These are phyloP conservation scores for Clitoria ternatea DNA, from an alignment of 306 rosid species.

Conservation along the genomic window DNA sequence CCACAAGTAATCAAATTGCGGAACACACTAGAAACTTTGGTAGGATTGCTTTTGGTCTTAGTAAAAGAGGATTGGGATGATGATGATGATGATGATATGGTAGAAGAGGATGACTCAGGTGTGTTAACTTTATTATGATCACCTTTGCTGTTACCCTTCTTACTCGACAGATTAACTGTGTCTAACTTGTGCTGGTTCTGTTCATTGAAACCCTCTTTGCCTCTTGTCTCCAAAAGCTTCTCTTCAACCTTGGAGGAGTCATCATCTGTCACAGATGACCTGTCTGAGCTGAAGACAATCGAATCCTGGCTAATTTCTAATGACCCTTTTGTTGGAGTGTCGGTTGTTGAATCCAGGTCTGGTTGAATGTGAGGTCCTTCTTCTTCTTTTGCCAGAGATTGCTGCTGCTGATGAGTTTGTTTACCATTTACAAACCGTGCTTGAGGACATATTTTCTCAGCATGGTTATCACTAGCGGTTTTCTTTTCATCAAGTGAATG, in stretches of 20 bases:
- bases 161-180: constrained; percentile 30
- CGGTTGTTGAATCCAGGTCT: constrained; percentile 7
- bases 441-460: constrained; percentile 21
- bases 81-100: constrained; percentile 36
- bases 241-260: constrained; percentile 48
- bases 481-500: constrained; percentile 27
- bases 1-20: constrained; percentile 65
- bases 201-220: constrained; percentile 19
- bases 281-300: constrained; percentile 41
- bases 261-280: constrained; percentile 50
- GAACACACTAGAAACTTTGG: constrained; percentile 46
- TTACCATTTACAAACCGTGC: constrained; percentile 16
- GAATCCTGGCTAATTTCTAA: constrained; percentile 58
- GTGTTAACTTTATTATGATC: constrained; percentile 27
- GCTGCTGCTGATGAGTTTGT: constrained; percentile 12
- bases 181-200: constrained; percentile 19
- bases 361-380: constrained; percentile 22
- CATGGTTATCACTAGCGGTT: neutral
- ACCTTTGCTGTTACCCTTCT: constrained; percentile 26
- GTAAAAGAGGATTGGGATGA: constrained; percentile 30
- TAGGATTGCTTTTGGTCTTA: constrained; percentile 49
- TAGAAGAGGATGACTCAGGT: constrained; percentile 33
- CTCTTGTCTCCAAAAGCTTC: constrained; percentile 1
- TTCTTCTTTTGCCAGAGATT: constrained; percentile 14
- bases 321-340: constrained; percentile 28